phyloP scores from a whole-genome alignment of 345 rosid species.

The Crucihimalaya himalaica region DNA sequence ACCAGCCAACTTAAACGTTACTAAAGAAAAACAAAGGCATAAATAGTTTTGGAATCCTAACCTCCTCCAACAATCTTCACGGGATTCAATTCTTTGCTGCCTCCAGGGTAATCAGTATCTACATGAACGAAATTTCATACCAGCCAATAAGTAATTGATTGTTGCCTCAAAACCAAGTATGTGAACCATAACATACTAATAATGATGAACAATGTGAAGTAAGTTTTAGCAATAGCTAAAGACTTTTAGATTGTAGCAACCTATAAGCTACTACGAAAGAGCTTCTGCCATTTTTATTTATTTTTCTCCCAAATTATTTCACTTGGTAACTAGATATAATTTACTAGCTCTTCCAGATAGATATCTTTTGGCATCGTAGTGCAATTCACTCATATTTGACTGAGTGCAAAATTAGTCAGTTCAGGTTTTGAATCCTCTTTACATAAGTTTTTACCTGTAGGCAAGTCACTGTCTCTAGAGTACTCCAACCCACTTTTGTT shows the following conservation, averaged over 20 bases:
- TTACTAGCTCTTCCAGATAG: not conserved
- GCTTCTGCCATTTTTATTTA: not conserved
- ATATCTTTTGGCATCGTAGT: not conserved
- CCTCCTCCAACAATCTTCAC: constrained; percentile 80
- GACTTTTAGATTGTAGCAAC: constrained; percentile 38
- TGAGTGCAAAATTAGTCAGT: not conserved
- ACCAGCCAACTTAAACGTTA: not conserved
- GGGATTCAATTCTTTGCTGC: constrained; percentile 42
- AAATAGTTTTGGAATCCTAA: constrained; percentile 40
- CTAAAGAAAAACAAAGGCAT: constrained; percentile 1
- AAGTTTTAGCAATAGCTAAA: constrained; percentile 8
- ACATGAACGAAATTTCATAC: constrained; percentile 29
- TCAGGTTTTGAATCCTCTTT: constrained; percentile 37
- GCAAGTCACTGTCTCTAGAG: constrained; percentile 28
- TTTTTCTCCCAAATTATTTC: not conserved
- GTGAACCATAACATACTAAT: not conserved
- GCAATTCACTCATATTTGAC: too few relatives aligned
- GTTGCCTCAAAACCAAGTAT: constrained; percentile 18
- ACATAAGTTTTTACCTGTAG: constrained; percentile 37
- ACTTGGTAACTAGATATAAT: not conserved
- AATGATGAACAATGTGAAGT: constrained; percentile 6
- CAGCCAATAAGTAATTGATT: constrained; percentile 1
- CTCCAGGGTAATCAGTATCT: constrained; percentile 49
- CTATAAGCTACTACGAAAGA: not conserved
- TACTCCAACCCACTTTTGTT: constrained; percentile 39